Evolutionary conservation across 2,329 filamentous ascomycete genomes (phyloP), one percentile per base, ranked within the genome.

Genomic region (Xylaria sp.): DNA sequence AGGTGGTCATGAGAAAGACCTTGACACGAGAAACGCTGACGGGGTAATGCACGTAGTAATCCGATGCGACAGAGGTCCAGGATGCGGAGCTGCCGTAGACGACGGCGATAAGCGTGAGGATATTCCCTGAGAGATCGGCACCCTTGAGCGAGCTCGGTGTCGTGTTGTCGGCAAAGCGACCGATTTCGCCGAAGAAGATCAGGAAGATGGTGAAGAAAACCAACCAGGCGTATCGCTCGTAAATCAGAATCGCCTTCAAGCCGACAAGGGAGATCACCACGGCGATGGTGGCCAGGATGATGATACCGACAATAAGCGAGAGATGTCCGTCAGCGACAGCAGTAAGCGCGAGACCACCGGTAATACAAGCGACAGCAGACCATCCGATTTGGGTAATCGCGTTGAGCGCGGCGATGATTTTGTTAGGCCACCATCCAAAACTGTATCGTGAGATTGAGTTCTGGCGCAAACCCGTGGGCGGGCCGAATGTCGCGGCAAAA

Each of bases 261-360:
- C 82, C 82, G 54, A 80, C 75, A 65, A 83, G 79, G 0, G 79
- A 80, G 19, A 84, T 76, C 52, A 80, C 59, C 48, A 83, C 75
- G 4, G 78, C 76, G 16, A 80, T 69, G 10, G 83, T 68, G 6
- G 76, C 76, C 18, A 81, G 76, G 47, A 84, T 76, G 59, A 82
- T 74, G 55, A 85, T 82, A 11, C 81, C 80, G n/a, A 81, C 75
- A 11, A 77, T 74, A 0, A 79, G 73, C 52, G 75, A 78, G 44
- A 84, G 69, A n/a, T 65, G 69, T 23, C 76, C 76, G 48, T 75
- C 69, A 1, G 75, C 75, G 49, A 79, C 76, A n/a, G 79, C 78
- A 2, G 76, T 74, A 23, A 81, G 71, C 0, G 76, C 76, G 51
- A 78, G 71, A 0, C 81, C 81, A 19, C 80, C 80, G 2, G 81